These are phyloP conservation scores for Rhizopus stolonifer DNA, from an alignment of 371 early-diverging fungal species.

Conservation along the genomic window DNA sequence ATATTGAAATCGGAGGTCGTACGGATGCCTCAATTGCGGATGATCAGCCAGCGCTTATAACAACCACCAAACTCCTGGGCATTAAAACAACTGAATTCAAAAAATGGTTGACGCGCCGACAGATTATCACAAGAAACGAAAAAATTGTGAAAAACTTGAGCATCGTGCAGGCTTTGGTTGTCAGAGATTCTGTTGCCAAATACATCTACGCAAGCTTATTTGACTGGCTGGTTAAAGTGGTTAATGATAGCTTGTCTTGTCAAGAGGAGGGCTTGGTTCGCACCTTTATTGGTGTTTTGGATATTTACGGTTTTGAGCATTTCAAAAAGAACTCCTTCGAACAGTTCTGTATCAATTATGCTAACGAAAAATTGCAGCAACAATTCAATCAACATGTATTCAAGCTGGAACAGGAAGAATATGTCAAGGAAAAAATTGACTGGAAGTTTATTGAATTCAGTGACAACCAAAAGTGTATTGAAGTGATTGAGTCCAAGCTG, in stretches of 20 bases:
- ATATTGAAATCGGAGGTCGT: slow-evolving; percentile 80
- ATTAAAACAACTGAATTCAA: slow-evolving; percentile 75
- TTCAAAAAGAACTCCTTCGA: slow-evolving; percentile 98
- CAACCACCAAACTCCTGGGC: slow-evolving; percentile 71
- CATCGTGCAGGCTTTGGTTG: slow-evolving; percentile 74
- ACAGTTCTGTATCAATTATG: slow-evolving; percentile 99
- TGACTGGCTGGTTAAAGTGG: slow-evolving; percentile 88
- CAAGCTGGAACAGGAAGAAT: slow-evolving; percentile 95
- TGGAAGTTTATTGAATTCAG: slow-evolving; percentile 95
- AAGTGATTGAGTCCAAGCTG: slow-evolving; percentile 94
- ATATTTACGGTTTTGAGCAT: slow-evolving; percentile 97
- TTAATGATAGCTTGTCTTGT: slow-evolving; percentile 79
- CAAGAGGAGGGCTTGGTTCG: slow-evolving; percentile 48
- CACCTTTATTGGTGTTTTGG: slow-evolving; percentile 92
- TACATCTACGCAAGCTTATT: slow-evolving; percentile 92
- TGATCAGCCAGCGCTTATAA: slow-evolving; percentile 68
- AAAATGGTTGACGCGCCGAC: slow-evolving; percentile 88
- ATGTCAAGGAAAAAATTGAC: slow-evolving; percentile 88
- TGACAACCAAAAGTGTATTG: slow-evolving; percentile 99
- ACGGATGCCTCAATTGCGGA: slow-evolving; percentile 70
- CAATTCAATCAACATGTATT: slow-evolving; percentile 77
- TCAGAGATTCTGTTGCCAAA: slow-evolving; percentile 92
- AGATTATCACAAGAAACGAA: slow-evolving; percentile 85
- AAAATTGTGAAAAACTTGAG: slow-evolving; percentile 80
- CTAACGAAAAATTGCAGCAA: slow-evolving; percentile 98